These are phyloP conservation scores for Anthracocystis setariae DNA, from an alignment of 1,284 basidiomycete species.

Conservation along the genomic window DNA sequence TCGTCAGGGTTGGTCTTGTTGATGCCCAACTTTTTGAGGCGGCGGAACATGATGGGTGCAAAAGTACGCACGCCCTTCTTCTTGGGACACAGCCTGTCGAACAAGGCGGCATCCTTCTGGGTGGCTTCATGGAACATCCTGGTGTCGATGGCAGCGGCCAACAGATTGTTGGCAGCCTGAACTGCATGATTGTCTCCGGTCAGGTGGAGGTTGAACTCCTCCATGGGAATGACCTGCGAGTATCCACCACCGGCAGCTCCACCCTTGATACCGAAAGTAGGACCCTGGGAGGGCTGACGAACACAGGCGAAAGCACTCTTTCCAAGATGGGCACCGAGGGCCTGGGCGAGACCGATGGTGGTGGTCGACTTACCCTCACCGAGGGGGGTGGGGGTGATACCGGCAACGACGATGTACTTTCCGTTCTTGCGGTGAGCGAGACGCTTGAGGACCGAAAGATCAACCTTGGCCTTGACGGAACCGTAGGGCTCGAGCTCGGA, in stretches of 20 bases:
- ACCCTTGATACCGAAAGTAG: constrained; percentile 99
- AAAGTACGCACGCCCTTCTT: constrained; percentile 96
- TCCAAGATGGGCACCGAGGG: constrained; percentile 90
- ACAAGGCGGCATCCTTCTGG: constrained; percentile 92
- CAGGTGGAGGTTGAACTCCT: constrained; percentile 96
- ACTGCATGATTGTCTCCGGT: constrained; percentile 99
- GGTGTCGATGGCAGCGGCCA: constrained; percentile 95
- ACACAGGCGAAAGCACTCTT: constrained; percentile 96
- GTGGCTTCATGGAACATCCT: constrained; percentile 98
- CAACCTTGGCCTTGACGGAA: constrained; percentile 96
- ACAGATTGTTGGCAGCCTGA: constrained; percentile 94
- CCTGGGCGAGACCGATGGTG: constrained; percentile 95
- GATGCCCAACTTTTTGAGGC: constrained; percentile 93
- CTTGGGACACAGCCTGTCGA: constrained; percentile 87
- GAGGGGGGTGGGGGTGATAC: constrained; percentile 96
- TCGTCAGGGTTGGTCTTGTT: constrained; percentile 92
- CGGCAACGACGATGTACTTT: constrained; percentile 96
- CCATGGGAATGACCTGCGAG: constrained; percentile 99
- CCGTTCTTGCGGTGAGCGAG: constrained; percentile 87
- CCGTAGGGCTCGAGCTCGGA: constrained; percentile 95
- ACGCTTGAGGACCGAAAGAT: constrained; percentile 86
- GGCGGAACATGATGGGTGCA: constrained; percentile 94
- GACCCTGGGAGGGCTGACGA: constrained; percentile 98
- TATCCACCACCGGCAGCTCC: constrained; percentile 98
- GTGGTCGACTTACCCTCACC: constrained; percentile 99